Evolutionary conservation across 108 stramenopile species (phyloP).

Genomic region (Chaetoceros tenuissimus): DNA sequence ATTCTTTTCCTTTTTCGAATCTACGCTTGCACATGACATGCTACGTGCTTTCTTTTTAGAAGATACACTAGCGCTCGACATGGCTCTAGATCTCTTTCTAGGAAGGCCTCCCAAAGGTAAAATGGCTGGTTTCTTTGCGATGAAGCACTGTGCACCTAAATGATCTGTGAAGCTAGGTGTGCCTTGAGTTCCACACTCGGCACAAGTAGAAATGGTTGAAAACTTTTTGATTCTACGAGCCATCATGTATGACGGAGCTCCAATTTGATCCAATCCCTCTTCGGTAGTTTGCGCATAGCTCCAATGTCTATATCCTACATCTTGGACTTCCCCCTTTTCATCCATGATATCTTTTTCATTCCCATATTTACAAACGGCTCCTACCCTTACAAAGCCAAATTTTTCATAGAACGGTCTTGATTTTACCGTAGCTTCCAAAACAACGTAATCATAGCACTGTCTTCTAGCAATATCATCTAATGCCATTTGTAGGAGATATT

Average conservation of each 20-base stretch:
- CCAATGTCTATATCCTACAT: constrained; percentile 67
- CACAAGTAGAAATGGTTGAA: neutral
- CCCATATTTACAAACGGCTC: constrained; percentile 54
- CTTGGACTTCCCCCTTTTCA: neutral
- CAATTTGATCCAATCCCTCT: constrained; percentile 34
- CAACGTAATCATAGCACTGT: constrained; percentile 39
- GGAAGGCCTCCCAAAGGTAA: constrained; percentile 6
- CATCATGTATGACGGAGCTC: constrained; percentile 72
- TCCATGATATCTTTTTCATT: neutral
- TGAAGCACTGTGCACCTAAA: constrained; percentile 6
- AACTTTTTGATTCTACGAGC: constrained; percentile 9
- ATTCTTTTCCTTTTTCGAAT: no score
- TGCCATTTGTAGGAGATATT: constrained; percentile 43
- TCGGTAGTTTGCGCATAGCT: constrained; percentile 51
- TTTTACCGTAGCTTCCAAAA: constrained; percentile 44
- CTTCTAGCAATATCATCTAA: constrained; percentile 30
- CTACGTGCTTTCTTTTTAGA: no score
- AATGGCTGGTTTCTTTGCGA: constrained; percentile 27
- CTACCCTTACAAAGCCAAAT: constrained; percentile 64
- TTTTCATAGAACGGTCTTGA: constrained; percentile 54
- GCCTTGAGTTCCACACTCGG: neutral
- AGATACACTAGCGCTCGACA: no score
- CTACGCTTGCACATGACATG: no score
- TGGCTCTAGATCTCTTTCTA: neutral
- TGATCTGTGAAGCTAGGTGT: constrained; percentile 1